These are phyloP conservation scores for Tylopilus plumbeoviolaceoides DNA, from an alignment of 768 basidiomycete genomes.

Conservation along the genomic window DNA sequence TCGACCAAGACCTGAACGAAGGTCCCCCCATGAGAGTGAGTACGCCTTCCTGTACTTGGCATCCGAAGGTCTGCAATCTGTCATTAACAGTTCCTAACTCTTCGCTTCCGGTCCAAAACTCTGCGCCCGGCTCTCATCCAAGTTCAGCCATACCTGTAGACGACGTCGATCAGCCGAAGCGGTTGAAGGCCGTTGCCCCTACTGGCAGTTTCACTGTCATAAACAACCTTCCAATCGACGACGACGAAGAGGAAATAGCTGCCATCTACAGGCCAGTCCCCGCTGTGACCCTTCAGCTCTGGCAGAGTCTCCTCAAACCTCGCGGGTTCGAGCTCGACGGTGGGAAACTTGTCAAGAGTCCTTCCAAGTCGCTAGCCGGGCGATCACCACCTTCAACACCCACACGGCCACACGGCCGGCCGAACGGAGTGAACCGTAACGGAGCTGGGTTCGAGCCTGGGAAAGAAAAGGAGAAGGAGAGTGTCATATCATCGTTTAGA, in stretches of 20 bases:
- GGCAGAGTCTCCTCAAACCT: slow-evolving; percentile 62
- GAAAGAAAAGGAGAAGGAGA: slow-evolving; percentile 22
- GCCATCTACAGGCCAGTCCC: slow-evolving; percentile 57
- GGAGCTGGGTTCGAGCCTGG: background rate
- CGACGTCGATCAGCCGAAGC: slow-evolving; percentile 18
- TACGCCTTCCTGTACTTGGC: background rate
- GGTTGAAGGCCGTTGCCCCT: slow-evolving; percentile 10
- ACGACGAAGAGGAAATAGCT: slow-evolving; percentile 52
- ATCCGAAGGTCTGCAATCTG: background rate
- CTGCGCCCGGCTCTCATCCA: slow-evolving; percentile 12
- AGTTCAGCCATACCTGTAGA: slow-evolving; percentile 11
- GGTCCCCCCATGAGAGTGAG: slow-evolving; percentile 27
- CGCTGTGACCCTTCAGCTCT: slow-evolving; percentile 60
- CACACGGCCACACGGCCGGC: slow-evolving; percentile 9
- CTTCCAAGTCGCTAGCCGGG: slow-evolving; percentile 41
- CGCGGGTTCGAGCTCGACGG: slow-evolving; percentile 61
- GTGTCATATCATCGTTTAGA: slow-evolving; percentile 56
- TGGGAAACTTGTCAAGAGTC: slow-evolving; percentile 59
- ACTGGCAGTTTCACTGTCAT: slow-evolving; percentile 19
- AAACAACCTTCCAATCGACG: slow-evolving; percentile 18
- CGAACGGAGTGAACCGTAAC: background rate
- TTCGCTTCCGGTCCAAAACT: slow-evolving; percentile 12
- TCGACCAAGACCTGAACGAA: slow-evolving; percentile 58
- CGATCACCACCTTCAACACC: slow-evolving; percentile 18
- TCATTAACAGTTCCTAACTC: slow-evolving; percentile 10